Conservation (phyloP, 1,139 yeast genomes). For the Pichia sp. region DNA sequence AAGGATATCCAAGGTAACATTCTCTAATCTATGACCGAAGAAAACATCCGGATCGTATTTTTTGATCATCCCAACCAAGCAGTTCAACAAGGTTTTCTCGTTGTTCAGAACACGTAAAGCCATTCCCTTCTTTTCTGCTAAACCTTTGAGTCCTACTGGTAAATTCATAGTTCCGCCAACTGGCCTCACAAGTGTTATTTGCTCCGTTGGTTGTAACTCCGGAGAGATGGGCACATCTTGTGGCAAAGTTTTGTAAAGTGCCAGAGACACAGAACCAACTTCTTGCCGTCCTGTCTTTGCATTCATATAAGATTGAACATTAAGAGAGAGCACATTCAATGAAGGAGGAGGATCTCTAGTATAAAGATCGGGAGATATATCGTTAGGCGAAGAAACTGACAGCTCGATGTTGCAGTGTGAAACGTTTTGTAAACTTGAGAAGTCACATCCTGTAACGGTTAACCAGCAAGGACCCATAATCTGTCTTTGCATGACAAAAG, state of each 20-base stretch:
- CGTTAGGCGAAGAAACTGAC: constrained; percentile 47
- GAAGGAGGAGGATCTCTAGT: constrained; percentile 50
- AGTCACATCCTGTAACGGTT: constrained; percentile 61
- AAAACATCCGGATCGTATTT: constrained; percentile 84
- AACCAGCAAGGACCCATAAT: constrained; percentile 99
- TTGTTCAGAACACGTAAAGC: constrained; percentile 56
- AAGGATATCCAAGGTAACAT: constrained; percentile 71
- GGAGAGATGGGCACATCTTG: constrained; percentile 70
- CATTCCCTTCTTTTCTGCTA: constrained; percentile 49
- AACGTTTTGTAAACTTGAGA: constrained; percentile 54
- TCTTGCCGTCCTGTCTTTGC: constrained; percentile 73
- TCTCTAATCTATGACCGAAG: constrained; percentile 82
- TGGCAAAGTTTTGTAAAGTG: constrained; percentile 60
- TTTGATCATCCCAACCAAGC: constrained; percentile 68
- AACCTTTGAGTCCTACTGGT: constrained; percentile 68
- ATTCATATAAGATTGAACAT: constrained; percentile 79
- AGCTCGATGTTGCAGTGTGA: constrained; percentile 83
- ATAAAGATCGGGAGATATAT: constrained; percentile 44
- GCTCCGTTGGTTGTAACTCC: constrained; percentile 49
- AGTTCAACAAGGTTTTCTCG: constrained; percentile 70
- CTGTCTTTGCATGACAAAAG: constrained; percentile 75
- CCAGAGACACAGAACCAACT: constrained; percentile 74
- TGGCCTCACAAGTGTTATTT: constrained; percentile 74
- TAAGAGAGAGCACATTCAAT: constrained; percentile 66
- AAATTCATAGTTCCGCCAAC: constrained; percentile 50